Evolutionary conservation across 768 basidiomycete genomes (phyloP), one percentile per base, ranked within the genome.

Genomic region (Tricholoma sp.): DNA sequence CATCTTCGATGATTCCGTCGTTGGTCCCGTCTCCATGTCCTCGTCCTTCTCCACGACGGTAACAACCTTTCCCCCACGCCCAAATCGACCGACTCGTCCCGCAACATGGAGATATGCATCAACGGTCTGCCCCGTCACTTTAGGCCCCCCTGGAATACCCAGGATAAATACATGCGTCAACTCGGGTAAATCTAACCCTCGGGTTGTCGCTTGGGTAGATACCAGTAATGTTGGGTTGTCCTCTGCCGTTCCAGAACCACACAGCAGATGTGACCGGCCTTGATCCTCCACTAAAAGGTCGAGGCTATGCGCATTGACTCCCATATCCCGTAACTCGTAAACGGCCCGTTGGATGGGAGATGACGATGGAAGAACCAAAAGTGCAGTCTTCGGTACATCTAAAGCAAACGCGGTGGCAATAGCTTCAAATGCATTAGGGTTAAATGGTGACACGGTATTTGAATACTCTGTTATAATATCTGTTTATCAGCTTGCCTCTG

Each of bases 11-110:
- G 68, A 71, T 56, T 76, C 71, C 56, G 50, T 60, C 57, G 64
- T 53, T 48, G 58, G 65, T 36, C 64, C 69, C 29, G 69, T 67
- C n/a, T 56, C 64, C 49, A 28, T 56, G 48, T 65, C 67, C 54
- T 64, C 71, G 37, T 64, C 72, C 53, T 70, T 72, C 48, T 80
- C 78, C 34, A 91, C 67, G 37, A 90, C 73, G 28, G 76, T 82
- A 56, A 91, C 74, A 52, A 89, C 86, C 69, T 81, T 86, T 13
- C 89, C 89, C 18, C 68, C 70, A 42, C 80, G 69, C 45, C 85
- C 84, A 66, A 88, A 86, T 57, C 89, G 78, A 18, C 89, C 88
- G n/a, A 85, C 86, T 11, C 89, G 82, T 12, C 90, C 89, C 5
- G 86, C 83, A 41, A 85, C 71, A 63, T 91, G 89, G 60, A 84